Conservation (phyloP, 2,329 filamentous ascomycete genomes). For the Ophiostoma pallidulum region DNA sequence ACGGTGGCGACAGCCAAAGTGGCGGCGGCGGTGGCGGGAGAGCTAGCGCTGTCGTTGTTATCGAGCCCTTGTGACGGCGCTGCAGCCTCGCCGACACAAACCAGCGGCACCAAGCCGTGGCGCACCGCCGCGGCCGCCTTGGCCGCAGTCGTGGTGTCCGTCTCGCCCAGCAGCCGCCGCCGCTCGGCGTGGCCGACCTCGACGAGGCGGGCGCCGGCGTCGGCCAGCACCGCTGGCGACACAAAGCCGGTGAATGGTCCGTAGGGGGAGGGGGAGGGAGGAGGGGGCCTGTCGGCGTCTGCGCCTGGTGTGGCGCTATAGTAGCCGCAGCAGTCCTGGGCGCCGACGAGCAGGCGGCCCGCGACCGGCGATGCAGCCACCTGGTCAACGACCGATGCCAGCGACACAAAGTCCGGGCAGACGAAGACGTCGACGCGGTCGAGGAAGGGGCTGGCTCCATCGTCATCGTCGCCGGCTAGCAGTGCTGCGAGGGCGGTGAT, state of each 20-base stretch:
- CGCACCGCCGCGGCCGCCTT: constrained; percentile 61
- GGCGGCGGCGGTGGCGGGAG: constrained; percentile 50
- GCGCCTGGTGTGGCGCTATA: too few species aligned
- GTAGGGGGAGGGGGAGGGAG: too few species aligned
- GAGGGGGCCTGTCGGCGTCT: too few species aligned
- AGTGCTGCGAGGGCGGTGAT: constrained; percentile 39
- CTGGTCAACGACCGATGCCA: constrained; percentile 43
- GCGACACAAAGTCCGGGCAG: constrained; percentile 66
- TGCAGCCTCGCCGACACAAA: constrained; percentile 66
- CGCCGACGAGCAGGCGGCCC: constrained; percentile 47
- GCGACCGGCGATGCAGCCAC: too few species aligned
- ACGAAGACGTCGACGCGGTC: constrained; percentile 59
- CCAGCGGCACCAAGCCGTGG: constrained; percentile 64
- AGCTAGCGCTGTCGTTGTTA: constrained; percentile 44
- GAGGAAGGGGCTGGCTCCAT: constrained; percentile 23
- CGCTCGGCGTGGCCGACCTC: constrained; percentile 78
- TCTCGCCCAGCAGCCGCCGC: constrained; percentile 62
- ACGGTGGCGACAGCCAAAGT: constrained; percentile 62
- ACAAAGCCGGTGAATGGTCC: constrained; percentile 77
- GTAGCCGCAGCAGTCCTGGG: constrained; percentile 66
- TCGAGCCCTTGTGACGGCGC: constrained; percentile 32
- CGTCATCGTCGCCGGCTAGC: constrained; percentile 22
- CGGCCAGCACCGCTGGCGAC: constrained; percentile 56
- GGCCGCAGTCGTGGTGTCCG: constrained; percentile 54
- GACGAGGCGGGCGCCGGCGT: constrained; percentile 61